phyloP scores from a whole-genome alignment of 164 flowering plant species.

The Cinnamomum micranthum region DNA sequence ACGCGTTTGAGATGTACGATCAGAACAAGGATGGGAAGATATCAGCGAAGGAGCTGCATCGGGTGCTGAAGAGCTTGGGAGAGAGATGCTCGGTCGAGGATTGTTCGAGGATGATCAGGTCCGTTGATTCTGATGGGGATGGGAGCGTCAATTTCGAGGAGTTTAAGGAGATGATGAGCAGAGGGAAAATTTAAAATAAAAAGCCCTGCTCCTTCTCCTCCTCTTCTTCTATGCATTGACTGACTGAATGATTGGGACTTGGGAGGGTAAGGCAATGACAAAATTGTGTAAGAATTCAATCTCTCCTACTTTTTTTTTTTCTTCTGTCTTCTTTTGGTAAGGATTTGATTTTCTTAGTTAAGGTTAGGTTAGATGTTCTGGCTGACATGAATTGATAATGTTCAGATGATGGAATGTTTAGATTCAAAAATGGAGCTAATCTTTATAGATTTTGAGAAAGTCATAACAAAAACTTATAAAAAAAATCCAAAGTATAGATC shows the following conservation, averaged over 20 bases:
- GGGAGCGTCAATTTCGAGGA: slow-evolving; percentile 19
- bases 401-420: too few relatives aligned
- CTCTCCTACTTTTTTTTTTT: too few relatives aligned
- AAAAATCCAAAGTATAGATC: too few relatives aligned
- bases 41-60: slow-evolving; percentile 16
- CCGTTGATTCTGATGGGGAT: slow-evolving; percentile 19
- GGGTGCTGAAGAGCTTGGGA: slow-evolving; percentile 15
- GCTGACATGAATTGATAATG: too few relatives aligned
- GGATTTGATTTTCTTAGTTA: too few relatives aligned
- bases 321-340: too few relatives aligned
- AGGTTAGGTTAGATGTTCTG: too few relatives aligned
- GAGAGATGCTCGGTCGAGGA: slow-evolving; percentile 12
- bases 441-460: too few relatives aligned
- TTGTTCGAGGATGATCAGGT: slow-evolving; percentile 11
- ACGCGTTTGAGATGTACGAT: slow-evolving; percentile 14
- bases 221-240: not conserved
- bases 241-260: not conserved
- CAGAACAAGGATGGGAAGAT: slow-evolving; percentile 16
- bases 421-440: too few relatives aligned
- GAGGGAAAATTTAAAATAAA: not conserved
- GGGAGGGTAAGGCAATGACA: too few relatives aligned
- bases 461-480: too few relatives aligned
- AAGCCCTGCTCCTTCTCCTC: not conserved
- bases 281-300: too few relatives aligned
- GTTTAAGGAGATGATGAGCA: slow-evolving; percentile 18